A percentile compares a stretch with the other conserved stretches of the same genome.
Evolutionary conservation across 129 eudicot species (phyloP).

Genomic region (Tagetes erecta): DNA sequence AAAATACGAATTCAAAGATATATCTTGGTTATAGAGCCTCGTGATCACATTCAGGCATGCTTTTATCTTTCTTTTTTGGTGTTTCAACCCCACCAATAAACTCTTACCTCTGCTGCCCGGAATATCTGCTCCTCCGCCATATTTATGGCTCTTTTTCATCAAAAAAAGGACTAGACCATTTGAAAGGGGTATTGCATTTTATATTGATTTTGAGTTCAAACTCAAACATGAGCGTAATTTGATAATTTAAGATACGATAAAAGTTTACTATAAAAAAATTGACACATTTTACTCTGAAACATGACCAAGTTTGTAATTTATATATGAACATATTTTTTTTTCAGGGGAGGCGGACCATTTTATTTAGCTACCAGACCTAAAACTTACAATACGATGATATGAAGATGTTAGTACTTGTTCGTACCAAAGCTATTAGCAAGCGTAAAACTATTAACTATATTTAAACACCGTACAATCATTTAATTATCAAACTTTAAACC

Average conservation of each 20-base stretch:
- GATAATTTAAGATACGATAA: too few relatives aligned
- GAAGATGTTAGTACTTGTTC: too few relatives aligned
- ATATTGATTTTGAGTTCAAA: too few relatives aligned
- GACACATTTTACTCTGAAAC: too few relatives aligned
- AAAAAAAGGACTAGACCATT: background rate
- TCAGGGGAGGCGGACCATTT: too few relatives aligned
- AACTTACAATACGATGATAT: too few relatives aligned
- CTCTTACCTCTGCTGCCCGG: background rate
- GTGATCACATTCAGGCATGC: conserved; percentile 10
- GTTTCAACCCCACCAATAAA: conserved; percentile 26
- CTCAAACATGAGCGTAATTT: too few relatives aligned
- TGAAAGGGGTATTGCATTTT: too few relatives aligned
- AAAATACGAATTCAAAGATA: background rate
- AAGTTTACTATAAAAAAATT: too few relatives aligned
- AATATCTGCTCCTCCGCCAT: background rate
- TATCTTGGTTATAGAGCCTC: conserved; percentile 9
- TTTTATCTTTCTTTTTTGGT: background rate
- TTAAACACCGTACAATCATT: background rate
- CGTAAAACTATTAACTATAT: background rate
- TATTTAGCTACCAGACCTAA: too few relatives aligned
- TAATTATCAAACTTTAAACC: background rate
- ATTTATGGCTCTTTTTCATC: background rate
- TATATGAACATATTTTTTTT: too few relatives aligned
- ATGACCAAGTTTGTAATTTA: too few relatives aligned
- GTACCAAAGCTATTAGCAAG: background rate